Evolutionary conservation across 2,329 filamentous ascomycete species (phyloP).

Genomic region (Fusarium marasasianum): DNA sequence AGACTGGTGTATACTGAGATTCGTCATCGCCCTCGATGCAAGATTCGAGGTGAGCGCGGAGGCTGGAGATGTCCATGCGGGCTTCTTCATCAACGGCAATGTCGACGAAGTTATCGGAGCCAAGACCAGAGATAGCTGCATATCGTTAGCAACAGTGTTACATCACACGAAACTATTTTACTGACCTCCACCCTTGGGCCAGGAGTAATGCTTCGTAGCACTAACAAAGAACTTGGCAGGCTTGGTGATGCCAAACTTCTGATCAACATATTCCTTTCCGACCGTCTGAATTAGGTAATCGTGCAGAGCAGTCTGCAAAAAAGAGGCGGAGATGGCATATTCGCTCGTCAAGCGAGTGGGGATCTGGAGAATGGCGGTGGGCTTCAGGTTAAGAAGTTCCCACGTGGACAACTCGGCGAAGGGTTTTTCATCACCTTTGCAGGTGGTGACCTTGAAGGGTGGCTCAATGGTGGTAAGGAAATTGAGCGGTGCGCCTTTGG

Average conservation of each 20-base stretch:
- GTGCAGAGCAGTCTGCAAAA: background rate
- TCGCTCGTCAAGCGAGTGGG: background rate
- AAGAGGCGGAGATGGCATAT: background rate
- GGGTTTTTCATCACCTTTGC: background rate
- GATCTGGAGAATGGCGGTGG: background rate
- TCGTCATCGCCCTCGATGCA: background rate
- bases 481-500: background rate
- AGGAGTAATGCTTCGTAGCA: constrained; percentile 3
- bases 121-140: background rate
- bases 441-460: background rate
- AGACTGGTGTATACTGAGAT: background rate
- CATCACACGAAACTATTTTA: background rate
- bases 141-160: background rate
- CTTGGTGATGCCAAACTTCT: background rate
- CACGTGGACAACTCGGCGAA: background rate
- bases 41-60: background rate
- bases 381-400: background rate
- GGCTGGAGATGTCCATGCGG: background rate
- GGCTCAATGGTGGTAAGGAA: background rate
- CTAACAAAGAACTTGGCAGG: background rate
- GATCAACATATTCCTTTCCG: background rate
- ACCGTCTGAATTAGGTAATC: background rate
- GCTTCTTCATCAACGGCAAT: background rate
- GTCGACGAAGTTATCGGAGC: background rate
- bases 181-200: background rate